These are phyloP conservation scores for Anastatica hierochuntica DNA, from an alignment of 345 rosid genomes.

Conservation along the genomic window DNA sequence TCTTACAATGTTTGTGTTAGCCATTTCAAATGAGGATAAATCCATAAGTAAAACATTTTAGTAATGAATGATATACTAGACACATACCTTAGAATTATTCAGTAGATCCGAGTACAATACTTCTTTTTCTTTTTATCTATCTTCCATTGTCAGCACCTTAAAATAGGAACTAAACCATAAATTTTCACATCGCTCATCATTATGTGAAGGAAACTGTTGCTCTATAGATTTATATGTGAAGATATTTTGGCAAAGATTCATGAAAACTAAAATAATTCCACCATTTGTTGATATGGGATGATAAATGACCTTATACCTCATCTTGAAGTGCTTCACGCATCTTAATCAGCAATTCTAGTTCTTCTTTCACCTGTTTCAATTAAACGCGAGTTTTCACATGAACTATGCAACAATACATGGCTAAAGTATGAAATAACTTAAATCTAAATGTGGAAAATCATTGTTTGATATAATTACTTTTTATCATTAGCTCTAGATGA, in stretches of 20 bases:
- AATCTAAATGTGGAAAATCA: no score
- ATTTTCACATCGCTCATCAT: no score
- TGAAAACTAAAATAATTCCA: neutral
- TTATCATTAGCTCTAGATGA: no score
- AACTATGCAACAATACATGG: neutral
- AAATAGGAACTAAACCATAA: constrained; percentile 7
- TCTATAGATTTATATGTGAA: neutral
- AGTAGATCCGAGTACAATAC: constrained; percentile 41
- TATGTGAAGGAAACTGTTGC: neutral
- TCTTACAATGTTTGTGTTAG: constrained; percentile 68
- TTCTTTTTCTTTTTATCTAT: constrained; percentile 37
- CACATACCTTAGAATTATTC: constrained; percentile 52
- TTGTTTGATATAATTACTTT: no score
- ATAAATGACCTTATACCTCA: constrained; percentile 40
- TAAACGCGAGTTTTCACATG: neutral
- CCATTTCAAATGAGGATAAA: constrained; percentile 19
- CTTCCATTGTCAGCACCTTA: constrained; percentile 53
- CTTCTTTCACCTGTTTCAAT: constrained; percentile 47
- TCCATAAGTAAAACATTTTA: constrained; percentile 2
- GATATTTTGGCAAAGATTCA: neutral
- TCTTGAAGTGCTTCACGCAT: constrained; percentile 42
- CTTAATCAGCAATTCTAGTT: constrained; percentile 39
- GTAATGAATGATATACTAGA: neutral
- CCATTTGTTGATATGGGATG: neutral
- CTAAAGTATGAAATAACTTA: no score